Evolutionary conservation across 306 rosid species (phyloP), one percentile per base, ranked within the genome.

Genomic region (Citrullus amarus): DNA sequence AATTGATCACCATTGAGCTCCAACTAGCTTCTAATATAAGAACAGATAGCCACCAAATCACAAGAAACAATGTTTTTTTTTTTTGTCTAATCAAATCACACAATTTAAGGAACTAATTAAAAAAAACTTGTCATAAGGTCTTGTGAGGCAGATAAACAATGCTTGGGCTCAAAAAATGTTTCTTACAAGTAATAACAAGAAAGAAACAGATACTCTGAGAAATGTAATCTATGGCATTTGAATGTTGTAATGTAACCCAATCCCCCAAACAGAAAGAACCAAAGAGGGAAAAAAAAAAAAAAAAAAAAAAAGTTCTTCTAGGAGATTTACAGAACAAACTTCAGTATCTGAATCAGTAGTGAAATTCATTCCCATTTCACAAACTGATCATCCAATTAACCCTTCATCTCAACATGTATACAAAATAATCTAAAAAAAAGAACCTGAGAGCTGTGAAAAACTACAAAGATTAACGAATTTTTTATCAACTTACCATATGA

Each of bases 281-380:
- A 14, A 39, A 39, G n/a, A 28, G 22, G 22, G 28, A 25, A 25
- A 25, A 25, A 25, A 25, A 1, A 25, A 25, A 25, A 25, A 25
- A 25, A 18, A 9, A 36, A 1, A 5, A 18, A 36, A 9, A 67
- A 4, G 12, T 16, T 71, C 13, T 55, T 73, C 60, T 30, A 76
- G 7, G 55, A 76, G 70, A 91, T 93, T 88, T 96, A 91, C 92
- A 92, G 82, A 90, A 86, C 87, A 85, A 85, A 79, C 85, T 80
- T 81, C 61, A 67, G 46, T 84, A 78, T 39, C 71, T 80, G 41
- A 81, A 79, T 74, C 88, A 78, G 91, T 48, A 9, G 85, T 41
- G 81, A 80, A 69, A 22, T 16, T 69, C 38, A 69, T 69, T 69
- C 85, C 76, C 79, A 44, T 72, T 84, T 86, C 87, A 80, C 80